Percentiles rank a stretch among this genome's conserved stretches.
Conservation (phyloP, 257 asterid genomes). For the Ilex aquifolium region DNA sequence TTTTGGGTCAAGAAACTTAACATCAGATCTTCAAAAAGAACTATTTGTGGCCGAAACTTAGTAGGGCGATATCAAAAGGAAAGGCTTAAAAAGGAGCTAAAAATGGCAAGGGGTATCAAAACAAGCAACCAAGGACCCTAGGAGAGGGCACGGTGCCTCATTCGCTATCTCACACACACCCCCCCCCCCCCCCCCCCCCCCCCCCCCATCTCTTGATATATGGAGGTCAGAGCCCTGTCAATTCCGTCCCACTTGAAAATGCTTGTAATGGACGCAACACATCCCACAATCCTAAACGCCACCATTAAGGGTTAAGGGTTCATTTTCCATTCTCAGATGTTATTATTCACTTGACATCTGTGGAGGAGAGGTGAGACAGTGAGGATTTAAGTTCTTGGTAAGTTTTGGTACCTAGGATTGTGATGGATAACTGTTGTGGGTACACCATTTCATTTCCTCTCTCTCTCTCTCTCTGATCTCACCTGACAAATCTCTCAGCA, state of each 20-base stretch:
- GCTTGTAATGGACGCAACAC: conserved; percentile 23
- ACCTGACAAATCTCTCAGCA: neutral
- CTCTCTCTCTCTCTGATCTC: neutral
- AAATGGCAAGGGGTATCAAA: neutral
- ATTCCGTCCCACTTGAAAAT: conserved; percentile 6
- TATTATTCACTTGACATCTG: conserved; percentile 15
- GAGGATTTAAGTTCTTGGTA: conserved; percentile 7
- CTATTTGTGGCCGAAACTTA: too few relatives aligned
- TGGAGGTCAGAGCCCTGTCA: conserved; percentile 8
- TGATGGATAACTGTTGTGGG: conserved; percentile 20
- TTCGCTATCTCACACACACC: too few relatives aligned
- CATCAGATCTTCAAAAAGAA: neutral
- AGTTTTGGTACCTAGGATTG: conserved; percentile 22
- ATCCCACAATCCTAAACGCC: conserved; percentile 22
- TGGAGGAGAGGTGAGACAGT: conserved; percentile 12
- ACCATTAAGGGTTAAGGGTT: conserved; percentile 21
- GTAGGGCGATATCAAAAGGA: neutral
- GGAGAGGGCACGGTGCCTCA: neutral
- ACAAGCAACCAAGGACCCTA: neutral
- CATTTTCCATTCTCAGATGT: conserved; percentile 11
- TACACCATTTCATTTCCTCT: neutral
- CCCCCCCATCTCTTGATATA: neutral
- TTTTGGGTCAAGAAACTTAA: too few relatives aligned
- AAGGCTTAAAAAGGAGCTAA: neutral
- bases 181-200: too few relatives aligned